A percentile compares a stretch with the other conserved stretches of the same genome.
Conservation (phyloP, 805 yeast genomes). For the Saturnispora silvae region DNA sequence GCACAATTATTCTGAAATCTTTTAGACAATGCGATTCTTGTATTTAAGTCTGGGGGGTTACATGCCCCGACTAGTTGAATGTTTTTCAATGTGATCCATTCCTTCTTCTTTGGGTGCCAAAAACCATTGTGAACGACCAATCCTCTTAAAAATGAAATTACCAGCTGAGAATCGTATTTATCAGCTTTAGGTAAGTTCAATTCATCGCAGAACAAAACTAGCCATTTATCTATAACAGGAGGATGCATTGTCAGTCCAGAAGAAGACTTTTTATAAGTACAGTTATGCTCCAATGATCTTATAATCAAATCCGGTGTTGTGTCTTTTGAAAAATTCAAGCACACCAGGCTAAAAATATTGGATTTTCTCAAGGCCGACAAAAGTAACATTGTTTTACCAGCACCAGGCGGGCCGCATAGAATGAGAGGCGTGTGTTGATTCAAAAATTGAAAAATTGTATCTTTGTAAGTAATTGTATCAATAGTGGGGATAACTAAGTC, state of each 20-base stretch:
- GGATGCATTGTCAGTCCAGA: conserved; percentile 52
- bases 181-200: conserved; percentile 73
- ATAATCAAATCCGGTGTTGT: conserved; percentile 54
- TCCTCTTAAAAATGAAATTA: conserved; percentile 64
- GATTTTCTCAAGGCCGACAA: conserved; percentile 54
- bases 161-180: conserved; percentile 60
- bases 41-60: conserved; percentile 77
- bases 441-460: conserved; percentile 45
- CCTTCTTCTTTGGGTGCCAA: conserved; percentile 49
- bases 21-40: conserved; percentile 46
- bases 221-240: conserved; percentile 48
- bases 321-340: conserved; percentile 76
- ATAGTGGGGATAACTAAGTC: conserved; percentile 65
- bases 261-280: conserved; percentile 44
- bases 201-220: conserved; percentile 86
- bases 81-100: conserved; percentile 56
- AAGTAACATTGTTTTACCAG: conserved; percentile 91
- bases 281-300: conserved; percentile 60
- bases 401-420: conserved; percentile 94
- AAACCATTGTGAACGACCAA: conserved; percentile 66
- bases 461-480: conserved; percentile 65
- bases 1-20: conserved; percentile 61
- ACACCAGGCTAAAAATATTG: conserved; percentile 46
- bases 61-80: conserved; percentile 93
- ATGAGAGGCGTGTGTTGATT: conserved; percentile 49